Evolutionary conservation across 805 yeast species (phyloP).

Genomic region (Candida odintsovae): DNA sequence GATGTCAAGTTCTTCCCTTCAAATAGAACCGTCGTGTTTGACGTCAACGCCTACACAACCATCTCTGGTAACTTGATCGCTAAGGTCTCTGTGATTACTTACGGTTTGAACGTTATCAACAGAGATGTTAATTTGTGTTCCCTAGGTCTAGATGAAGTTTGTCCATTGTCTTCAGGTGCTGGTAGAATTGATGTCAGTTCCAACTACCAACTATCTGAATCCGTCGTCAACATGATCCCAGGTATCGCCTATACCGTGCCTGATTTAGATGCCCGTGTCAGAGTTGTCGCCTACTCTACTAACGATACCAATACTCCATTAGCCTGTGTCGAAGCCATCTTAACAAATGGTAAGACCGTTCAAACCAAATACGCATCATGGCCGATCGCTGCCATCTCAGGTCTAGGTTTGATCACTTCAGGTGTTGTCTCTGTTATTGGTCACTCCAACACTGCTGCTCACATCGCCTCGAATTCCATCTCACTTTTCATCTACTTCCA

Average conservation of each 20-base stretch:
- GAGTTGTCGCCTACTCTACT: constrained; percentile 56
- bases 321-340: constrained; percentile 89
- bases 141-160: constrained; percentile 48
- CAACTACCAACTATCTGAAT: constrained; percentile 35
- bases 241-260: constrained; percentile 86
- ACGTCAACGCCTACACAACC: constrained; percentile 73
- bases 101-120: constrained; percentile 65
- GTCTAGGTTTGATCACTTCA: constrained; percentile 79
- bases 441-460: constrained; percentile 83
- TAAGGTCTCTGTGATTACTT: constrained; percentile 60
- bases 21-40: constrained; percentile 56
- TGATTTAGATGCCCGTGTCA: constrained; percentile 87
- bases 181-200: constrained; percentile 78
- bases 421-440: constrained; percentile 81
- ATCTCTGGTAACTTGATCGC: constrained; percentile 66
- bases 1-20: constrained; percentile 69
- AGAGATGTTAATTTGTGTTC: constrained; percentile 60
- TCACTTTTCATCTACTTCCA: constrained; percentile 85
- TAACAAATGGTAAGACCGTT: constrained; percentile 89
- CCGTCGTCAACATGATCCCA: constrained; percentile 55
- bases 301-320: constrained; percentile 46
- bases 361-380: constrained; percentile 89
- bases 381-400: constrained; percentile 91
- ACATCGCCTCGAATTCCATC: constrained; percentile 80
- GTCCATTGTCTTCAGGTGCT: constrained; percentile 83